Evolutionary conservation across 2,329 filamentous ascomycete genomes (phyloP).

Genomic region (Colletotrichum sp.): DNA sequence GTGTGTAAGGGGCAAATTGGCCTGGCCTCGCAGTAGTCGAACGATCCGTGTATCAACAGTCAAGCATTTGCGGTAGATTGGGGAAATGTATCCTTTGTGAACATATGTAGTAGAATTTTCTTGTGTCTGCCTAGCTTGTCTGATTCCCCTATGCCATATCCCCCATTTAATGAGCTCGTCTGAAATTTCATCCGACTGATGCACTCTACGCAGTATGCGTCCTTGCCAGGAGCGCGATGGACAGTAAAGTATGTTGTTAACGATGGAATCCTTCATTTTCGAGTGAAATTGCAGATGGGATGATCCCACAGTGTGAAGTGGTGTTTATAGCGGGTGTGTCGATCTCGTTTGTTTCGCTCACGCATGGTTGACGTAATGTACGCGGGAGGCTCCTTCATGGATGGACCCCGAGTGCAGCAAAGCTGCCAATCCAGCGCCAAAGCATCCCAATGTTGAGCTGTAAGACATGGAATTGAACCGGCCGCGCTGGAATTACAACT

Average conservation of each 20-base stretch:
- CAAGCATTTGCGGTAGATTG: constrained; percentile 37
- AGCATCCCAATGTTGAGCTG: background rate
- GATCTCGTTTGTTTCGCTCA: background rate
- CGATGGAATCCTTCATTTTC: background rate
- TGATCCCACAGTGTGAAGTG: background rate
- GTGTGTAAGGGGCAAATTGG: constrained; percentile 70
- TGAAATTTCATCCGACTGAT: background rate
- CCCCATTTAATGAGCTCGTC: background rate
- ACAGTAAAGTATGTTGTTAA: background rate
- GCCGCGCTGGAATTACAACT: background rate
- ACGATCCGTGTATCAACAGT: constrained; percentile 47
- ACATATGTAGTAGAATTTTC: constrained; percentile 50
- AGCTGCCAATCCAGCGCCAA: background rate
- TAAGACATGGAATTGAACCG: background rate
- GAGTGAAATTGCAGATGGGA: background rate
- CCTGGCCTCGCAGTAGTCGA: constrained; percentile 26
- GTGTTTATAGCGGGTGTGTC: background rate
- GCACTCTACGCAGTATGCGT: background rate
- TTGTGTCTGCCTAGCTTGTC: constrained; percentile 21
- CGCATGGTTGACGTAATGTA: background rate
- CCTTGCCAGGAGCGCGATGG: background rate
- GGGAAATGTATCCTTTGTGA: constrained; percentile 46
- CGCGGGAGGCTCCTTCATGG: background rate
- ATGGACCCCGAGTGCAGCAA: background rate
- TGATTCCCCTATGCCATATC: constrained; percentile 6